phyloP scores from a whole-genome alignment of 2,329 filamentous ascomycete genomes.

The Alternaria metachromatica region DNA sequence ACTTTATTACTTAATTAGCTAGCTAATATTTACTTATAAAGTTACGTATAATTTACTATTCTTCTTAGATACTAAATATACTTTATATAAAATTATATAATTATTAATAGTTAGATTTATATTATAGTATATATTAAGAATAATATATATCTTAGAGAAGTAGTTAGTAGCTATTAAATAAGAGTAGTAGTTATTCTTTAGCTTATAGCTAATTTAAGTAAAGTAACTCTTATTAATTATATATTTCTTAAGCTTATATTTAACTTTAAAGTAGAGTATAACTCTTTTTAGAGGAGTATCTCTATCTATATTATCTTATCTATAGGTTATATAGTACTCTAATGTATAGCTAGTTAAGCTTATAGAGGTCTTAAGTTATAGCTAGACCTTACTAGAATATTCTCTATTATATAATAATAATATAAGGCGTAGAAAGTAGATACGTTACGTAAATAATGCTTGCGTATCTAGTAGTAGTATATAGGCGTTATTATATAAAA shows the following conservation, averaged over 20 bases:
- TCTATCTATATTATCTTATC: background rate
- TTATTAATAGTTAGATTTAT: constrained; percentile 31
- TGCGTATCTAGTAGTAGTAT: background rate
- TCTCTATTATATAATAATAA: background rate
- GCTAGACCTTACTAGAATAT: background rate
- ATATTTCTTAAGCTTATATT: constrained; percentile 16
- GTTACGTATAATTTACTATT: constrained; percentile 11
- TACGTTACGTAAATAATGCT: background rate
- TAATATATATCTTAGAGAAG: constrained; percentile 34
- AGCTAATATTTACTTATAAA: background rate
- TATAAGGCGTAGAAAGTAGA: background rate
- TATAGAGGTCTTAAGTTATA: background rate
- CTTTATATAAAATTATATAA: constrained; percentile 30
- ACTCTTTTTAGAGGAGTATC: constrained; percentile 6
- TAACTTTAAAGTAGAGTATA: constrained; percentile 17
- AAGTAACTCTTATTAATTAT: constrained; percentile 18
- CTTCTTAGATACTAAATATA: constrained; percentile 28
- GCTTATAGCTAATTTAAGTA: constrained; percentile 8
- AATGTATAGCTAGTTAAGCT: background rate
- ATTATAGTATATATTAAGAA: constrained; percentile 39
- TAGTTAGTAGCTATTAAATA: constrained; percentile 16
- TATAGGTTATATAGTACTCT: background rate
- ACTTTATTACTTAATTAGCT: background rate
- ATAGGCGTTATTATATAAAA: too few species aligned
- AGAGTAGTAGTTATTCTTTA: constrained; percentile 11